These are phyloP conservation scores for Ustilago curta DNA, from an alignment of 1,284 basidiomycete genomes.

Conservation along the genomic window DNA sequence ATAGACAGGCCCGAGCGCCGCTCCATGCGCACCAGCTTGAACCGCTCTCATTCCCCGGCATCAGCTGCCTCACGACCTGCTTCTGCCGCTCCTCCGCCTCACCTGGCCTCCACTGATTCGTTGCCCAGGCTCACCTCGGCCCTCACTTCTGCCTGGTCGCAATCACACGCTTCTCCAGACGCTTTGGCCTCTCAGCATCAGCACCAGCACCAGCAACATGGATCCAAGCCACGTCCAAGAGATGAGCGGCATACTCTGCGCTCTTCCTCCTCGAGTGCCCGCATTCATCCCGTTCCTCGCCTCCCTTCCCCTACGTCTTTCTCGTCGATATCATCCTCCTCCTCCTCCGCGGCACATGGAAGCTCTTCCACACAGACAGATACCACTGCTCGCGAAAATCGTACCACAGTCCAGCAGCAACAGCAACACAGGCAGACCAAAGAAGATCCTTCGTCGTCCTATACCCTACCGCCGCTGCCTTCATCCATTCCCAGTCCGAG, in stretches of 20 bases:
- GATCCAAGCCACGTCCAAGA: neutral
- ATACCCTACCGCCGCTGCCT: slow-evolving; percentile 16
- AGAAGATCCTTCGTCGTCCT: slow-evolving; percentile 4
- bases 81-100: neutral
- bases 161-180: neutral
- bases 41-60: slow-evolving; percentile 12
- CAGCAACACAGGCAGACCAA: neutral
- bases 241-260: slow-evolving; percentile 6
- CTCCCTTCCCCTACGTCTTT: neutral
- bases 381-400: neutral
- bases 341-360: neutral
- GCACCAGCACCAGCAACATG: neutral
- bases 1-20: slow-evolving; percentile 1
- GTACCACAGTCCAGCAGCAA: neutral
- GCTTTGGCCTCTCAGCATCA: neutral
- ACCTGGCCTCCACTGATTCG: neutral
- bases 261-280: neutral
- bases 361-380: slow-evolving; percentile 8
- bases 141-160: neutral
- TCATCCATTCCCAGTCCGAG: slow-evolving; percentile 13
- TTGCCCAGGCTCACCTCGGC: slow-evolving; percentile 2
- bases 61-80: slow-evolving; percentile 1
- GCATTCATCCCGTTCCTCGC: neutral
- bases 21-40: slow-evolving; percentile 28
- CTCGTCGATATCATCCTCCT: neutral